A percentile compares a stretch with the other conserved stretches of the same genome.
phyloP scores from a whole-genome alignment of 257 asterid genomes.

The Ehretia macrophylla region DNA sequence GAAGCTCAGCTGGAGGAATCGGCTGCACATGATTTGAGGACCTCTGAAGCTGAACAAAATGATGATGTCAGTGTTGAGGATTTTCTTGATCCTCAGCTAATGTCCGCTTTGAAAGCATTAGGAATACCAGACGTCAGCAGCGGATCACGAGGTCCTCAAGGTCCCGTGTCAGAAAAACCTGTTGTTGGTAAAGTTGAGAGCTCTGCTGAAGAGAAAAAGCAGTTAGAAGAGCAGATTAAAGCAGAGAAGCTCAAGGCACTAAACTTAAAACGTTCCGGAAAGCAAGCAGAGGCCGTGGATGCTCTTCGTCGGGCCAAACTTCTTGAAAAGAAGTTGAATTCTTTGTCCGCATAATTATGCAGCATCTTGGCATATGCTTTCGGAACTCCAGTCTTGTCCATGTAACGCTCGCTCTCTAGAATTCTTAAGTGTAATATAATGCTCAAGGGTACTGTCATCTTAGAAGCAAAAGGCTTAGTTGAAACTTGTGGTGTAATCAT shows the following conservation, averaged over 20 bases:
- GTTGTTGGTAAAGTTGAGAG: conserved; percentile 19
- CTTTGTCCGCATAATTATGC: conserved; percentile 34
- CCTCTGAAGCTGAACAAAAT: conserved; percentile 24
- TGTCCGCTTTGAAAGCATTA: conserved; percentile 72
- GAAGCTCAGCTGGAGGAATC: conserved; percentile 67
- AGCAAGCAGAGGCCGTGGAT: conserved; percentile 81
- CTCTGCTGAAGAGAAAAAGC: conserved; percentile 43
- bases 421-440: no score
- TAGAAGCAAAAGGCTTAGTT: no score
- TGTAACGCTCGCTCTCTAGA: no score
- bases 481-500: no score
- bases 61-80: conserved; percentile 60
- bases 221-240: conserved; percentile 56
- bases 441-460: no score
- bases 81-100: conserved; percentile 86
- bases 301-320: conserved; percentile 71
- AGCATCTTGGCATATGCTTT: no score
- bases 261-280: conserved; percentile 76
- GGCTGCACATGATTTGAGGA: conserved; percentile 25
- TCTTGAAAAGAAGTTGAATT: conserved; percentile 72
- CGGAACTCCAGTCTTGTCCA: no score
- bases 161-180: conserved; percentile 25
- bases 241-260: conserved; percentile 78
- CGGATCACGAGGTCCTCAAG: conserved; percentile 26
- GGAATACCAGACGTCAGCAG: conserved; percentile 43